Conservation (phyloP, 225 moss, liverwort and hornwort genomes). For the Thuidium tamariscinum region DNA sequence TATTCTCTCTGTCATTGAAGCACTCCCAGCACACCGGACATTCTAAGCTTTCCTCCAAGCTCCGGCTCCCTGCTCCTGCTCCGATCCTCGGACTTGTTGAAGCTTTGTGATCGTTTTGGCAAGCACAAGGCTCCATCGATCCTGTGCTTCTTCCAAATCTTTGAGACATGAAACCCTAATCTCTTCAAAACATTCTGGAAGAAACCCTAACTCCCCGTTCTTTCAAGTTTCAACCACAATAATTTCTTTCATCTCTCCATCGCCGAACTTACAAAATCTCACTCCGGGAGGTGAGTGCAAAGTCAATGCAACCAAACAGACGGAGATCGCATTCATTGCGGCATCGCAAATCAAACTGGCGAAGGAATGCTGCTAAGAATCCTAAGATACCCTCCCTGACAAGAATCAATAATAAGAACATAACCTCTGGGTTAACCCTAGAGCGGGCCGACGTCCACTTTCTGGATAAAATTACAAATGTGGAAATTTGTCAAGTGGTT, state of each 20-base stretch:
- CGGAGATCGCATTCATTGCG: not conserved
- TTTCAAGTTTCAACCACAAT: not conserved
- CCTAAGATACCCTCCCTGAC: not conserved
- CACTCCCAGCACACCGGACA: slow-evolving; percentile 97
- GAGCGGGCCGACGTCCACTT: no score
- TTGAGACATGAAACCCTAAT: not conserved
- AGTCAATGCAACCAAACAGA: not conserved
- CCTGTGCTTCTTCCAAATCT: not conserved
- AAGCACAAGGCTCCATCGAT: slow-evolving; percentile 13
- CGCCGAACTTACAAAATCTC: not conserved
- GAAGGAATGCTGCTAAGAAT: no score
- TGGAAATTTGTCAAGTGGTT: no score
- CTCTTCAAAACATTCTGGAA: not conserved
- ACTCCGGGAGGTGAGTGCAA: not conserved
- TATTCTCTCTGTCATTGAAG: slow-evolving; percentile 65
- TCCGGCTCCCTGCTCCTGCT: slow-evolving; percentile 21
- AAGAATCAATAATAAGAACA: not conserved
- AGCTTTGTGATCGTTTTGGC: not conserved
- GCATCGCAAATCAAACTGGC: not conserved
- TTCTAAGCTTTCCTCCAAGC: slow-evolving; percentile 66
- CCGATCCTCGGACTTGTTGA: not conserved
- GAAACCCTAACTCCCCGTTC: not conserved
- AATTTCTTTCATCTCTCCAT: not conserved
- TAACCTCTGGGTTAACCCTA: not conserved
- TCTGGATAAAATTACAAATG: no score